Evolutionary conservation across 2,329 filamentous ascomycete species (phyloP).

Genomic region (Hypoxylon sp.): DNA sequence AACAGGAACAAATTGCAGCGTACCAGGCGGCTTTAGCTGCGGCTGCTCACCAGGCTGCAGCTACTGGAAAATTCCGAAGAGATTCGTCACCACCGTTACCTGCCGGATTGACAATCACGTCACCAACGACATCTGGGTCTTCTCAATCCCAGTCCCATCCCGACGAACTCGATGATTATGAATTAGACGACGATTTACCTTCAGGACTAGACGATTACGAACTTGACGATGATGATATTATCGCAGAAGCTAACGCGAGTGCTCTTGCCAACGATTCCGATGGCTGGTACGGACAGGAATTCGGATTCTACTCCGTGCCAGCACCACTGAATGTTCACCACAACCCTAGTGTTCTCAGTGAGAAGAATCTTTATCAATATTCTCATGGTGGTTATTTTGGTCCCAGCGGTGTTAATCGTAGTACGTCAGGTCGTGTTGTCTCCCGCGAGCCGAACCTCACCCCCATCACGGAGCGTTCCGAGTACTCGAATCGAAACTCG

Average conservation of each 20-base stretch:
- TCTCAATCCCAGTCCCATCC: conserved; percentile 38
- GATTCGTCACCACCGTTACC: conserved; percentile 56
- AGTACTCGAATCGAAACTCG: conserved; percentile 95
- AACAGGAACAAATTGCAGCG: conserved; percentile 58
- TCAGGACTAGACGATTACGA: conserved; percentile 67
- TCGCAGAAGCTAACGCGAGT: conserved; percentile 93
- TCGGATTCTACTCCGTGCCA: conserved; percentile 87
- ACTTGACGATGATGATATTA: conserved; percentile 86
- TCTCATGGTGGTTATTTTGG: conserved; percentile 91
- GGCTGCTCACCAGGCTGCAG: conserved; percentile 79
- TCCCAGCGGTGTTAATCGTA: conserved; percentile 73
- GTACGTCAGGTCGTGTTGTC: conserved; percentile 75
- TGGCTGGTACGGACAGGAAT: conserved; percentile 95
- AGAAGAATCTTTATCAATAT: conserved; percentile 63
- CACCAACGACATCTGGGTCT: conserved; percentile 47
- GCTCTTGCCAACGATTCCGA: conserved; percentile 91
- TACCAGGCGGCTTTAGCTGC: conserved; percentile 88
- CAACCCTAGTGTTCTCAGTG: conserved; percentile 41
- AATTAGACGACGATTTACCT: conserved; percentile 68
- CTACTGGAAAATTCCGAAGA: conserved; percentile 77
- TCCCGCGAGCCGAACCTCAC: conserved; percentile 91
- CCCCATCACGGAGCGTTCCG: conserved; percentile 93
- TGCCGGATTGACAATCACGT: conserved; percentile 49
- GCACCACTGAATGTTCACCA: conserved; percentile 44
- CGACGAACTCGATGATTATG: conserved; percentile 41